Conservation (phyloP, 257 asterid genomes). For the Paraleonurus japonicus region DNA sequence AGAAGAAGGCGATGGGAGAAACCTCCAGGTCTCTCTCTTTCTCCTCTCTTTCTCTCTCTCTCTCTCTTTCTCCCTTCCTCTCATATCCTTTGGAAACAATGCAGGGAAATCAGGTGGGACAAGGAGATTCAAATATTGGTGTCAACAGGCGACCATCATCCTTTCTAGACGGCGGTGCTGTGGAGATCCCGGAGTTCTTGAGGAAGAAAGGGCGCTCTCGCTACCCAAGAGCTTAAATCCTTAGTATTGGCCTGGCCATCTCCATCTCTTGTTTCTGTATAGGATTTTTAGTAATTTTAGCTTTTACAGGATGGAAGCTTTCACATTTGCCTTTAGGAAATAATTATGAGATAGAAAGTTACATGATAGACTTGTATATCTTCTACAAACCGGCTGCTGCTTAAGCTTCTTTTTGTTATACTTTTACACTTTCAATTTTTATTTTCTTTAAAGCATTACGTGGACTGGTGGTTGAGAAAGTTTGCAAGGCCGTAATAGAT, state of each 20-base stretch:
- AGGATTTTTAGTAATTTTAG: conserved; percentile 30
- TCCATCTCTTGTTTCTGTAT: conserved; percentile 27
- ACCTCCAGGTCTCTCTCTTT: conserved; percentile 54
- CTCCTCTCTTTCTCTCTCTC: not conserved
- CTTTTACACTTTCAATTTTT: not conserved
- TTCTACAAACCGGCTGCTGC: not conserved
- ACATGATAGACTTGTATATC: not conserved
- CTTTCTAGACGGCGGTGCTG: conserved; percentile 64
- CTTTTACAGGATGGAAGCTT: conserved; percentile 14
- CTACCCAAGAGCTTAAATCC: conserved; percentile 71
- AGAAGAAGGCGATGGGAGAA: conserved; percentile 82
- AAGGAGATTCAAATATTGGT: conserved; percentile 57
- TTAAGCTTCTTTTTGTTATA: not conserved
- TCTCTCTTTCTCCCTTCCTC: not conserved
- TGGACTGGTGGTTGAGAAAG: no score
- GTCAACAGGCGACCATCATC: conserved; percentile 65
- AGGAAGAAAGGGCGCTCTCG: conserved; percentile 90
- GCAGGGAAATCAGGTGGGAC: conserved; percentile 62
- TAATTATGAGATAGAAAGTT: not conserved
- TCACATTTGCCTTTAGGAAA: conserved; percentile 1
- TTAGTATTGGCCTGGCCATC: not conserved
- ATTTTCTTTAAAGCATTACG: not conserved
- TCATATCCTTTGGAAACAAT: conserved; percentile 5
- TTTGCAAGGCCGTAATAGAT: no score
- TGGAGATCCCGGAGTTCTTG: conserved; percentile 91